Conservation (phyloP, 129 eudicot species). For the Centella asiatica region DNA sequence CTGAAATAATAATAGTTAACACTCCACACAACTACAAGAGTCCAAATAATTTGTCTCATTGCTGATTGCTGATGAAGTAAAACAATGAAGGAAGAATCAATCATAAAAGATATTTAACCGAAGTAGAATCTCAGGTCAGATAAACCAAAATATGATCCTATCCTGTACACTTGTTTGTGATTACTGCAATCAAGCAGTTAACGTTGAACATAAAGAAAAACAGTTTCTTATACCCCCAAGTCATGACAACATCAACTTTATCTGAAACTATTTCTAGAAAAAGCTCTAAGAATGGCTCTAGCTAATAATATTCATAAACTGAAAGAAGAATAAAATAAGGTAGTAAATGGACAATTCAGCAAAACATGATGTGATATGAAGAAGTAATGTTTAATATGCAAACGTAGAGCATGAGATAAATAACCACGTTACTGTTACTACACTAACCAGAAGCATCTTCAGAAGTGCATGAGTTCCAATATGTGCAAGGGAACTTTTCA, state of each 20-base stretch:
- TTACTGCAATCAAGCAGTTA: no score
- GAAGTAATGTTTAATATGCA: no score
- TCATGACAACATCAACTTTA: no score
- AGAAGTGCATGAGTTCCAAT: constrained; percentile 95
- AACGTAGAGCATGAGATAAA: background rate
- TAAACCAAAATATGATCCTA: no score
- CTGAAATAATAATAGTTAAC: background rate
- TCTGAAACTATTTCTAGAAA: no score
- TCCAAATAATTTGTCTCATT: background rate
- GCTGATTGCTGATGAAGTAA: background rate
- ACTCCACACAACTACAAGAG: background rate
- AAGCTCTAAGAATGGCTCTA: no score
- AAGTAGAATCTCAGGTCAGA: background rate
- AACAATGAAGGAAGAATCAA: background rate
- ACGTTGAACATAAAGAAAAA: no score
- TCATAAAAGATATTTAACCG: no score
- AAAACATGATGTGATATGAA: no score
- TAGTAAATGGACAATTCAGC: background rate
- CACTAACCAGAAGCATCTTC: constrained; percentile 86
- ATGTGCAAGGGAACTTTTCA: constrained; percentile 82
- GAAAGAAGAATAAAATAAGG: background rate
- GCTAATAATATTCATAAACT: background rate
- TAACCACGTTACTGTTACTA: constrained; percentile 9
- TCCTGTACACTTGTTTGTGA: no score
- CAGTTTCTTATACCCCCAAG: no score